Evolutionary conservation across 2,329 filamentous ascomycete species (phyloP).

Genomic region (Colletotrichum plurivorum): DNA sequence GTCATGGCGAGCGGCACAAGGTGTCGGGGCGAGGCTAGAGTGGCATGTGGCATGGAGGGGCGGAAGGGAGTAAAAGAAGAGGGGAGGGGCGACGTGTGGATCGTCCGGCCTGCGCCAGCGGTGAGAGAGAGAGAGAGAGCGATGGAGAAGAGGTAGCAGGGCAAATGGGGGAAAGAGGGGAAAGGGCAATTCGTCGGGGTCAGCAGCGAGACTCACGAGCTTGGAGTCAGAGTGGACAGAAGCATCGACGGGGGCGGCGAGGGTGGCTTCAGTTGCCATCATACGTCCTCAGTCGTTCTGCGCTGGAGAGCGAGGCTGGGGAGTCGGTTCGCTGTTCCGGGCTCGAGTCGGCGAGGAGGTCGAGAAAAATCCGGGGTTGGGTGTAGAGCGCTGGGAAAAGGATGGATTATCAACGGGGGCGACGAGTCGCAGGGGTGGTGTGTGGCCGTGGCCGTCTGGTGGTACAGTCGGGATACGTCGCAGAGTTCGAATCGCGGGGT

Average conservation of each 20-base stretch:
- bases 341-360: constrained; percentile 41
- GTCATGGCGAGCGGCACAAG: constrained; percentile 40
- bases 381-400: constrained; percentile 16
- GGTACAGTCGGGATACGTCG: constrained; percentile 13
- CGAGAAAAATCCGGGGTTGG: constrained; percentile 15
- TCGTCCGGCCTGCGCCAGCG: constrained; percentile 19
- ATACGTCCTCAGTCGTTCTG: constrained; percentile 63
- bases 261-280: constrained; percentile 75
- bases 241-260: constrained; percentile 68
- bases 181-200: background rate
- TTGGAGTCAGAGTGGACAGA: constrained; percentile 62
- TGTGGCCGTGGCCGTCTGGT: constrained; percentile 29
- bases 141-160: too few species aligned
- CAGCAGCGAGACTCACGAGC: constrained; percentile 57
- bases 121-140: constrained; percentile 1
- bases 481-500: constrained; percentile 44
- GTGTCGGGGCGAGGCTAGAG: background rate
- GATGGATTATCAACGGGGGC: constrained; percentile 13
- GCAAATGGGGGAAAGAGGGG: constrained; percentile 9
- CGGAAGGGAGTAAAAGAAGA: background rate
- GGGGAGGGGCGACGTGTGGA: constrained; percentile 13
- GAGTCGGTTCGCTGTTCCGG: constrained; percentile 39
- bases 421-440: constrained; percentile 37
- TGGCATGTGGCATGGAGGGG: constrained; percentile 4
- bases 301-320: constrained; percentile 48